These are phyloP conservation scores for Tetrapyrgos nigripes DNA, from an alignment of 1,284 basidiomycete genomes.

Conservation along the genomic window DNA sequence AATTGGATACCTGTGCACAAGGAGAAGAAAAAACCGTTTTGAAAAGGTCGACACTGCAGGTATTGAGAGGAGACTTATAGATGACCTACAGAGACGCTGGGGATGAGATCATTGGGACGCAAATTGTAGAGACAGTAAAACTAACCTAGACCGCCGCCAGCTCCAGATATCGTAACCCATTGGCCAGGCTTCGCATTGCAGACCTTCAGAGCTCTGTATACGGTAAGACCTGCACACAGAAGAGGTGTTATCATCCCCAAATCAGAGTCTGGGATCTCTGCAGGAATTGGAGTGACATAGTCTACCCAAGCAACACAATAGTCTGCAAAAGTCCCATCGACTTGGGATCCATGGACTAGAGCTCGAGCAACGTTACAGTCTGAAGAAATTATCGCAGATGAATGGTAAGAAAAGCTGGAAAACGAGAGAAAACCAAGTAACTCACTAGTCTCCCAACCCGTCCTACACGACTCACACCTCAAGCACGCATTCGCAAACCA, in stretches of 20 bases:
- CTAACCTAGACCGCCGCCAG: slow-evolving; percentile 66
- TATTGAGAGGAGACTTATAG: no score
- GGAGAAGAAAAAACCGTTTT: neutral
- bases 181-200: slow-evolving; percentile 60
- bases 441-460: slow-evolving; percentile 58
- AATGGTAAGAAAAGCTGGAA: slow-evolving; percentile 47
- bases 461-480: slow-evolving; percentile 67
- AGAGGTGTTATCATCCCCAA: neutral
- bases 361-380: slow-evolving; percentile 14
- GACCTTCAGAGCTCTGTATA: slow-evolving; percentile 74
- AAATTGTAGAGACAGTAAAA: neutral
- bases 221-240: slow-evolving; percentile 55
- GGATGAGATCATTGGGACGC: neutral
- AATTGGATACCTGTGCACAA: slow-evolving; percentile 63
- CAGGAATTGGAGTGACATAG: neutral
- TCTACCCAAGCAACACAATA: slow-evolving; percentile 39
- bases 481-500: slow-evolving; percentile 71
- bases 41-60: no score
- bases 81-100: slow-evolving; percentile 48
- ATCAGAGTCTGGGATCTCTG: neutral
- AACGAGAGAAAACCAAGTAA: slow-evolving; percentile 19
- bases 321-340: slow-evolving; percentile 63
- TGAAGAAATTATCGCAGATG: no score
- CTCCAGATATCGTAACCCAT: slow-evolving; percentile 74
- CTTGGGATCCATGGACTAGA: slow-evolving; percentile 56